Base-by-base conservation (phyloP, 208 protist genomes). In the Acanthamoeba culbertsoni region DNA sequence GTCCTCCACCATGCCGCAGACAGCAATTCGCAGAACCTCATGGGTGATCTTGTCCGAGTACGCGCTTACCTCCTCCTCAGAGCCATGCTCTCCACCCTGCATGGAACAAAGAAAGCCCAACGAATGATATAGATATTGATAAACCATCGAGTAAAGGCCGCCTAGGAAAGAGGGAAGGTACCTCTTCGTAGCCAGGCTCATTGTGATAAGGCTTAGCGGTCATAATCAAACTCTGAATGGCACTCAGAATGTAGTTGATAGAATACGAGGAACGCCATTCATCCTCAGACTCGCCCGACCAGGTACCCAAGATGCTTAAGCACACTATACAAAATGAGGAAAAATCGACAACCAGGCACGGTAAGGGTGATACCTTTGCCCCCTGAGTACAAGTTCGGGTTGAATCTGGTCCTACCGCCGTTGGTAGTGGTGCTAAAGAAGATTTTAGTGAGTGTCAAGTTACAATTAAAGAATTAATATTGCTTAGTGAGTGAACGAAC, bases 121-220 rank as follows among this genome's bases (percentile, higher is more conserved):
- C 1, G 20, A 0, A 1, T 23, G 42, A 79, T 8, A 79, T n/a
- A n/a, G n/a, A n/a, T n/a, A n/a, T n/a, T n/a, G n/a, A n/a, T n/a
- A n/a, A n/a, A n/a, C n/a, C n/a, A n/a, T n/a, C n/a, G n/a, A n/a
- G n/a, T n/a, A n/a, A n/a, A n/a, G n/a, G n/a, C n/a, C n/a, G n/a
- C n/a, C n/a, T n/a, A n/a, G n/a, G n/a, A n/a, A n/a, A n/a, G n/a
- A n/a, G n/a, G 46, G 3, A 73, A 10, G 8, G 3, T 71, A 68
- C 82, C 91, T 93, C 91, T 18, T 94, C 93, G 43, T 94, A 94
- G 40, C 93, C 93, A 8, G 93, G 93, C 35, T 94, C 93, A 23
- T 94, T 94, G 93, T 94, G 90, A 33, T 94, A 94, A 16, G 93
- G 93, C 55, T 94, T 93, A n/a, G 59, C 62, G 0, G 90, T 93